These are phyloP conservation scores for Citrullus colocynthis DNA, from an alignment of 306 rosid species.

Conservation along the genomic window DNA sequence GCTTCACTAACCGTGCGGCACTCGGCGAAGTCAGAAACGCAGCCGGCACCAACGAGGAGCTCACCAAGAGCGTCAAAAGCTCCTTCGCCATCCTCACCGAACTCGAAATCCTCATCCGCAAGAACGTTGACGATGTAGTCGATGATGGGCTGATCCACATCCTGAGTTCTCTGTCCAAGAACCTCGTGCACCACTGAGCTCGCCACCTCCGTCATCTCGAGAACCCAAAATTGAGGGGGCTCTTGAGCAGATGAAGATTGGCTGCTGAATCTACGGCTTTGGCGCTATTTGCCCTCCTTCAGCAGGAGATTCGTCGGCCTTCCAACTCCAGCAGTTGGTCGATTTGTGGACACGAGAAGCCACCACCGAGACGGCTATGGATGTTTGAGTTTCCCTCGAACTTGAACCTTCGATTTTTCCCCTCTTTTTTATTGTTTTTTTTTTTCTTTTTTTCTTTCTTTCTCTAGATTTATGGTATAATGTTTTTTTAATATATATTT, in stretches of 20 bases:
- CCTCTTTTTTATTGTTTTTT: background rate
- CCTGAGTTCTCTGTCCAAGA: conserved; percentile 49
- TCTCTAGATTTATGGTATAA: background rate
- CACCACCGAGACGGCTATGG: background rate
- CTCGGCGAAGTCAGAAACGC: conserved; percentile 58
- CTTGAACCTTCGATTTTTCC: background rate
- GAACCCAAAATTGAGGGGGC: background rate
- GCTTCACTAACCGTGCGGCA: conserved; percentile 67
- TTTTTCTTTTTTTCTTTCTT: too few relatives aligned
- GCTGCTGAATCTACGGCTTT: background rate
- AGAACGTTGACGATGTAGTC: conserved; percentile 90
- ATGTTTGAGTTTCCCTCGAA: background rate
- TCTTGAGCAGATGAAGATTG: background rate
- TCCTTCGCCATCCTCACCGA: conserved; percentile 84
- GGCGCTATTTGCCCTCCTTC: background rate
- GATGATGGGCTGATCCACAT: conserved; percentile 74
- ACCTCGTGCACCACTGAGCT: conserved; percentile 85
- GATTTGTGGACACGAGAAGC: background rate
- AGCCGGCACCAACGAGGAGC: conserved; percentile 76
- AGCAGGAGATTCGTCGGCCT: background rate
- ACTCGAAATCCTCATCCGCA: conserved; percentile 95
- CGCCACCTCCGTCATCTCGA: conserved; percentile 73
- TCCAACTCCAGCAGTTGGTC: background rate
- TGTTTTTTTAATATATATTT: too few relatives aligned
- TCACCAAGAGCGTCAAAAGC: conserved; percentile 80